Base-by-base conservation (phyloP, 2,329 filamentous ascomycete species). In the Alternaria arborescens region DNA sequence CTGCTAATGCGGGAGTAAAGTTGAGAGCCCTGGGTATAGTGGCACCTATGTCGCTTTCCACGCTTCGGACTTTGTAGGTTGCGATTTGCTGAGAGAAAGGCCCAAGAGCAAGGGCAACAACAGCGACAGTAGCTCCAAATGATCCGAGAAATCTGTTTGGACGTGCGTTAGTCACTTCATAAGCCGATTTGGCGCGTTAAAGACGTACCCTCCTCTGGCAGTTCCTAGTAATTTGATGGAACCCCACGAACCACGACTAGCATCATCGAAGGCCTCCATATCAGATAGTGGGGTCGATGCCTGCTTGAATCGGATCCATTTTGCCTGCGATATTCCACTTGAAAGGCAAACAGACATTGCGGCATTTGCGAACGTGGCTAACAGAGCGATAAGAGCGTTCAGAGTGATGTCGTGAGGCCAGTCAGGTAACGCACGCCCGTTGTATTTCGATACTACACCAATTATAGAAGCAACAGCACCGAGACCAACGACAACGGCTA, bases 1-100 rank as follows among this genome's bases (percentile, higher is more conserved):
- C 60, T 8, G 46, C 36, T 10, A 65, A 38, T 8, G 60, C 62
- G 11, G 55, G 55, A 8, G 52, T 62, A 43, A 51, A 65, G 40
- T 65, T 65, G 18, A 65, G 48, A 20, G 62, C 62, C 47, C 59
- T 52, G 50, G 62, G 62, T 20, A 65, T 44, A 11, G 34, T 48
- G 18, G 62, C 62, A 8, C 60, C 62, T 22, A 52, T 20, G n/a
- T 62, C 50, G 20, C 62, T 65, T 55, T 65, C 59, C 5, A 65
- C 62, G 11, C 42, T 52, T 20, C 62, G 62, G n/a, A 57, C 41
- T 18, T 60, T 65, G 41, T 65, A 65, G 3, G 59, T 62, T 34
- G 62, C 55, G 34, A 65, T 65, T 12, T 65, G 62, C 47, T 65
- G 62, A 32, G 62, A 52, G 36, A 65, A 65, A 3, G 62, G 62